These are phyloP conservation scores for Suhomyces bribrorum DNA, from an alignment of 1,139 yeast species.

Conservation along the genomic window DNA sequence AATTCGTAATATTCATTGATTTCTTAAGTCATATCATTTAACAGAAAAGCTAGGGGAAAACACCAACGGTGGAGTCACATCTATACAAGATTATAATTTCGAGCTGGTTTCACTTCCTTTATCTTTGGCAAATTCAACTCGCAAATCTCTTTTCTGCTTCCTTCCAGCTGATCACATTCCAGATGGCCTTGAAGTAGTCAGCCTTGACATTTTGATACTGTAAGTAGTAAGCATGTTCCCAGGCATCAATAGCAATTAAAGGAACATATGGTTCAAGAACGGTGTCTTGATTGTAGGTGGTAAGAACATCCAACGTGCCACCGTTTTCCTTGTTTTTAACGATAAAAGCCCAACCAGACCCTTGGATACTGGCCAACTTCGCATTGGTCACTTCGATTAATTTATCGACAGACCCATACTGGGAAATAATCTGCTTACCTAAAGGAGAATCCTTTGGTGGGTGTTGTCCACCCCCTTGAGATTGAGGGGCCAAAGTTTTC, in stretches of 20 bases:
- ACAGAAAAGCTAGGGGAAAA: too few species aligned
- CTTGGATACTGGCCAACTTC: conserved; percentile 48
- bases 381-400: conserved; percentile 41
- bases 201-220: conserved; percentile 51
- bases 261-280: conserved; percentile 43
- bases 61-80: too few species aligned
- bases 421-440: conserved; percentile 36
- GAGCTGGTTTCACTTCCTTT: not conserved
- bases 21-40: too few species aligned
- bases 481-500: conserved; percentile 46
- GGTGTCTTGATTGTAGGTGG: conserved; percentile 51
- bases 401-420: conserved; percentile 44
- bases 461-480: conserved; percentile 43
- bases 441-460: conserved; percentile 35
- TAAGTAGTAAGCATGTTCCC: conserved; percentile 55
- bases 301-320: conserved; percentile 39
- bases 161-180: conserved; percentile 52
- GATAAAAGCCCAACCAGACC: conserved; percentile 53
- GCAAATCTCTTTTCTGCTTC: conserved; percentile 44
- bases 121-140: not conserved
- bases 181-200: conserved; percentile 49
- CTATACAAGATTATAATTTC: too few species aligned
- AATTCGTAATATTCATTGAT: too few species aligned
- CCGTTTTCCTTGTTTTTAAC: conserved; percentile 46
- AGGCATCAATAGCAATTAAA: conserved; percentile 50